phyloP scores from a whole-genome alignment of 2,329 filamentous ascomycete genomes.

The Endoconidiophora laricicola region DNA sequence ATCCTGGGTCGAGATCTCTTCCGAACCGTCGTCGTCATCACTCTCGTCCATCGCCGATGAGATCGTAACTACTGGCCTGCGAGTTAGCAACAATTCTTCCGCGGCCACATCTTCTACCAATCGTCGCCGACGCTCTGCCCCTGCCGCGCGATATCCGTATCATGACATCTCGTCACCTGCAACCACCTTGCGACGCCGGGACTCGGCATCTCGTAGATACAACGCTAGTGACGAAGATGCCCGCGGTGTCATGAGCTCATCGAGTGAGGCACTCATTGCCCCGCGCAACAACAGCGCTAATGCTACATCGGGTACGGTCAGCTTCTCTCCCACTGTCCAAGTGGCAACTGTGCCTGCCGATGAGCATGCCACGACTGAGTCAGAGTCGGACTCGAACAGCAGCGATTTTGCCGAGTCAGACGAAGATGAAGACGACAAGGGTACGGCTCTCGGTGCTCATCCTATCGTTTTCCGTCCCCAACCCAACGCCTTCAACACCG shows the following conservation, averaged over 20 bases:
- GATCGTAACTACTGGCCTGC: slow-evolving; percentile 76
- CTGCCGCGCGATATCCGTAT: slow-evolving; percentile 13
- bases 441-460: slow-evolving; percentile 59
- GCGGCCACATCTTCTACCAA: background rate
- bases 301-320: background rate
- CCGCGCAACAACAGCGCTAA: background rate
- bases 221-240: slow-evolving; percentile 75
- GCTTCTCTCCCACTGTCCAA: slow-evolving; percentile 1
- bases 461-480: slow-evolving; percentile 56
- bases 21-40: slow-evolving; percentile 84
- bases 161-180: background rate
- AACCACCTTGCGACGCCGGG: slow-evolving; percentile 24
- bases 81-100: slow-evolving; percentile 43
- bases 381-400: slow-evolving; percentile 27
- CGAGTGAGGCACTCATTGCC: background rate
- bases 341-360: background rate
- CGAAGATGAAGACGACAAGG: slow-evolving; percentile 54
- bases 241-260: slow-evolving; percentile 26
- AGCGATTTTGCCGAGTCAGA: slow-evolving; percentile 19
- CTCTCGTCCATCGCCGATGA: slow-evolving; percentile 74
- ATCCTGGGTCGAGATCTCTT: slow-evolving; percentile 91
- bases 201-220: slow-evolving; percentile 75
- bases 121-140: slow-evolving; percentile 34
- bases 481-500: slow-evolving; percentile 57
- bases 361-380: slow-evolving; percentile 22